A percentile compares a stretch with the other conserved stretches of the same genome.
Conservation (phyloP, 129 eudicot genomes). For the Ambrosia artemisiifolia region DNA sequence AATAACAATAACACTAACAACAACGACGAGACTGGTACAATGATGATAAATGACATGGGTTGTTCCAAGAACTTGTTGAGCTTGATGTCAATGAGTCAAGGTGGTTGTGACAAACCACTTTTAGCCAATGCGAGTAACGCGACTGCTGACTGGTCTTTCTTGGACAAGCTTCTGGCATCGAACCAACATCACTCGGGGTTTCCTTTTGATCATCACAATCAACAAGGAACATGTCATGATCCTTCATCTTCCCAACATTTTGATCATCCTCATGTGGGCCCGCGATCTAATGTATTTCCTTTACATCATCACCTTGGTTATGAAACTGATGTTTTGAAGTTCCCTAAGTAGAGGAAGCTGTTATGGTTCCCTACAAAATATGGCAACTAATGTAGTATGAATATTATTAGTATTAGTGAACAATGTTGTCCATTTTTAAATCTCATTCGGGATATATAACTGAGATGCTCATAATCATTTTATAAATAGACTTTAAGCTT, state of each 20-base stretch:
- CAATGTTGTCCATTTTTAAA: too few relatives aligned
- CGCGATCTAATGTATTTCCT: slow-evolving; percentile 44
- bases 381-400: slow-evolving; percentile 16
- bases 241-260: slow-evolving; percentile 39
- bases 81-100: slow-evolving; percentile 34
- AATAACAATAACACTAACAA: slow-evolving; percentile 16
- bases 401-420: neutral
- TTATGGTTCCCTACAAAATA: slow-evolving; percentile 7
- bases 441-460: too few relatives aligned
- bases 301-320: slow-evolving; percentile 46
- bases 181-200: slow-evolving; percentile 44
- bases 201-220: slow-evolving; percentile 25
- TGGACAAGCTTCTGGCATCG: slow-evolving; percentile 78
- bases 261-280: slow-evolving; percentile 34
- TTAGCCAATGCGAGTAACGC: slow-evolving; percentile 15
- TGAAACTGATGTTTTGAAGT: slow-evolving; percentile 53
- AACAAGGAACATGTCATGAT: slow-evolving; percentile 35
- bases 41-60: slow-evolving; percentile 34
- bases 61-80: slow-evolving; percentile 54
- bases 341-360: slow-evolving; percentile 43
- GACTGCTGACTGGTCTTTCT: slow-evolving; percentile 67
- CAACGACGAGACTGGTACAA: neutral
- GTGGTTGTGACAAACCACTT: slow-evolving; percentile 31
- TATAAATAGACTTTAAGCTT: too few relatives aligned
- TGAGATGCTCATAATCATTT: too few relatives aligned